Conservation (phyloP, 805 yeast species). For the Lachancea waltii region DNA sequence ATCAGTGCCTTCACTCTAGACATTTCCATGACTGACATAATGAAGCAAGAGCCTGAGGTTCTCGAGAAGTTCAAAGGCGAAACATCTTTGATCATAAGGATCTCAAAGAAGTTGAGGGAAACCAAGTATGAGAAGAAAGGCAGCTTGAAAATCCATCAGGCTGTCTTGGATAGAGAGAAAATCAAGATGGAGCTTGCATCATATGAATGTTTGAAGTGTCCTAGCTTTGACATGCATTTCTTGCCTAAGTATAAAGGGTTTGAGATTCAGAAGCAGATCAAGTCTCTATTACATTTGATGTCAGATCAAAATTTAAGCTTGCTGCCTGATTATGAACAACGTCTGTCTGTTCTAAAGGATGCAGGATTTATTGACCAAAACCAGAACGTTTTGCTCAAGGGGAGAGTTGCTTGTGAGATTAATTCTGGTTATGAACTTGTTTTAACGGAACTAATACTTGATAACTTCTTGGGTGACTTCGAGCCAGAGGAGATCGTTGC, state of each 20-base stretch:
- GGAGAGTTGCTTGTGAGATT: conserved; percentile 89
- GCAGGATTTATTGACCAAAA: conserved; percentile 73
- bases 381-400: conserved; percentile 69
- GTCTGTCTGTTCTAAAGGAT: conserved; percentile 69
- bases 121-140: conserved; percentile 25
- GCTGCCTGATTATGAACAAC: conserved; percentile 88
- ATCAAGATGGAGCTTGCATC: conserved; percentile 17
- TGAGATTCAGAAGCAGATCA: conserved; percentile 44
- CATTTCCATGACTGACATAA: conserved; percentile 23
- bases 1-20: conserved; percentile 24
- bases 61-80: conserved; percentile 20
- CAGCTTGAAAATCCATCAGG: conserved; percentile 28
- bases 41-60: conserved; percentile 26
- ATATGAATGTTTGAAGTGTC: conserved; percentile 31
- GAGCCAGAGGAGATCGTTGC: conserved; percentile 98
- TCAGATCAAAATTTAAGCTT: conserved; percentile 86
- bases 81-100: conserved; percentile 19
- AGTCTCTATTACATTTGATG: conserved; percentile 50
- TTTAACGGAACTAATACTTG: conserved; percentile 81
- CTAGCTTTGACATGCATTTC: conserved; percentile 41
- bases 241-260: conserved; percentile 41
- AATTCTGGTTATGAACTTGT: conserved; percentile 88
- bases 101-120: conserved; percentile 22
- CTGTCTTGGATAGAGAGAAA: conserved; percentile 24
- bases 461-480: conserved; percentile 86